These are phyloP conservation scores for Phyllosticta capitalensis DNA, from an alignment of 2,329 filamentous ascomycete species.

Conservation along the genomic window DNA sequence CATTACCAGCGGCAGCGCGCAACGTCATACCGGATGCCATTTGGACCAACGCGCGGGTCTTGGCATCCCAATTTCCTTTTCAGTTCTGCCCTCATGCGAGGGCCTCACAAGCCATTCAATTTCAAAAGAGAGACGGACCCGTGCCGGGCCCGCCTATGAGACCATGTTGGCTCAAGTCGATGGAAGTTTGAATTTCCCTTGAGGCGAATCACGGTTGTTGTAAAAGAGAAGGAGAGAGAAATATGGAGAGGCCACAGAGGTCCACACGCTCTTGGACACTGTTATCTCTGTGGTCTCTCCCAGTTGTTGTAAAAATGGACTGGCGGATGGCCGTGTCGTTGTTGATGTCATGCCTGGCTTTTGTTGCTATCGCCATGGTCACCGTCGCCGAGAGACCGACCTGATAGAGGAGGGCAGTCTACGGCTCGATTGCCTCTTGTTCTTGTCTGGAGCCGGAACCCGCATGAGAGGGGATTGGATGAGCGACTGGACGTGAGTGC, in stretches of 20 bases:
- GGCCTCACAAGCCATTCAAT: not conserved
- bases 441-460: not conserved
- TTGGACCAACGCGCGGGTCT: too few species aligned
- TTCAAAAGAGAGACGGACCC: not conserved
- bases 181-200: not conserved
- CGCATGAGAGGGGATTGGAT: not conserved
- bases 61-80: not conserved
- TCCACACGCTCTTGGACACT: not conserved
- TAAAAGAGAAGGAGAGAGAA: not conserved
- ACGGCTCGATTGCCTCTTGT: not conserved
- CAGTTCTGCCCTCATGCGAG: not conserved
- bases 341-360: not conserved
- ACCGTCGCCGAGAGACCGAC: not conserved
- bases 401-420: not conserved
- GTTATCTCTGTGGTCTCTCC: not conserved
- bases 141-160: not conserved
- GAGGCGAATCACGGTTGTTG: not conserved
- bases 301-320: not conserved
- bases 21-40: not conserved
- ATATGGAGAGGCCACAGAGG: not conserved
- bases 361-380: not conserved
- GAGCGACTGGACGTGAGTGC: not conserved
- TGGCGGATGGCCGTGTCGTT: not conserved
- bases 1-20: not conserved
- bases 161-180: not conserved